Evolutionary conservation across 2,329 filamentous ascomycete species (phyloP), one percentile per base, ranked within the genome.

Genomic region (Aureobasidium subglaciale): DNA sequence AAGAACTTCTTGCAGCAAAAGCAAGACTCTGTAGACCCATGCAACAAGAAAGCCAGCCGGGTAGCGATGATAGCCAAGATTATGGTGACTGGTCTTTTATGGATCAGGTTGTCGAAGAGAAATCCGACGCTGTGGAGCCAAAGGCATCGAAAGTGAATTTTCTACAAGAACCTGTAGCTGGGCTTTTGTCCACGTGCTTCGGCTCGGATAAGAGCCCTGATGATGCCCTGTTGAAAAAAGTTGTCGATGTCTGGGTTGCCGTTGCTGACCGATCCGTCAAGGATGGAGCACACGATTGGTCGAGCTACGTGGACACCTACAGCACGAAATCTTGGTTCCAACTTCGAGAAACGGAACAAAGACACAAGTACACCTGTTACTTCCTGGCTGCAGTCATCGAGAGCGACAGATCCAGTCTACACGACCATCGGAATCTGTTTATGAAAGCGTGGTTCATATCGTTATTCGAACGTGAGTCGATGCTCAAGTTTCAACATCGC

Each of bases 31-130:
- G 9, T 16, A 37, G 18, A 4, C 32, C 38, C 18, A 29, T 59
- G n/a, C 52, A 65, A n/a, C 54, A 57, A 13, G 63, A 72, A 24
- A 62, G 61, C 5, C 69, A 73, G 38, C 53, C 60, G 18, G 60
- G 52, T 11, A 78, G 74, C 55, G 81, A 84, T 52, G 83, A 85
- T 53, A 85, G 82, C 59, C 83, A 85, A 64, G 82, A 85, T 43
- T 85, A 82, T 62, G 82, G 82, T 27, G 80, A 82, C 58, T 81
- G 77, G 70, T 71, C 75, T 20, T 80, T 74, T 18, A 70, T 84
- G 48, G 76, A 80, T 56, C 76, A 78, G 30, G 55, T 64, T 9
- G 8, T 30, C 6, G 50, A 55, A 6, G 18, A 43, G 15, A 50
- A 52, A 4, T 27, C 38, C 16, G 37, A 29, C 3, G 25, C 10